phyloP scores from a whole-genome alignment of 2,329 filamentous ascomycete genomes.

The Ciborinia camelliae region DNA sequence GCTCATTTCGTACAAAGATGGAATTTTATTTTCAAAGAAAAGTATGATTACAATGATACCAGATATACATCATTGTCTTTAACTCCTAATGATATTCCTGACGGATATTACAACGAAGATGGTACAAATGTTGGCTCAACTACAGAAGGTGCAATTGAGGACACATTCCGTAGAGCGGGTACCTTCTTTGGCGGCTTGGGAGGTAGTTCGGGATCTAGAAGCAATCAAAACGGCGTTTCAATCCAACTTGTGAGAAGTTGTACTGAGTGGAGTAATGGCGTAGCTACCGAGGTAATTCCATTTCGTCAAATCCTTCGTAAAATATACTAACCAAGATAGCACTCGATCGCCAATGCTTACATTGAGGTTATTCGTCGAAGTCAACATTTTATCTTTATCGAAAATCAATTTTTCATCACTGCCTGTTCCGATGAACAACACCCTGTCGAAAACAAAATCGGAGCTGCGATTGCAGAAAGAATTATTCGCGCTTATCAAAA shows the following conservation, averaged over 20 bases:
- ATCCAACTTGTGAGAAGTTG: slow-evolving; percentile 44
- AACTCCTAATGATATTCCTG: slow-evolving; percentile 23
- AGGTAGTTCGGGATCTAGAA: slow-evolving; percentile 34
- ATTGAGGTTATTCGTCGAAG: slow-evolving; percentile 66
- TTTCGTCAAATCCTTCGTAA: background rate
- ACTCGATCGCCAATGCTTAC: slow-evolving; percentile 86
- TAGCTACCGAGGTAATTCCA: slow-evolving; percentile 48
- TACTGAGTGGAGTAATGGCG: slow-evolving; percentile 58
- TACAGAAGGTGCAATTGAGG: slow-evolving; percentile 14
- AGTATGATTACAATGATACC: slow-evolving; percentile 59
- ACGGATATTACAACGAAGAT: slow-evolving; percentile 31
- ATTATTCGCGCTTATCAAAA: slow-evolving; percentile 67
- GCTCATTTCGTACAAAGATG: slow-evolving; percentile 82
- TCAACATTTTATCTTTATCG: slow-evolving; percentile 73
- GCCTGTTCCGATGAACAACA: slow-evolving; percentile 67
- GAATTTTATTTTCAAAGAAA: slow-evolving; percentile 86
- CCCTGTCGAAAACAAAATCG: slow-evolving; percentile 74
- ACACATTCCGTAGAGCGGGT: slow-evolving; percentile 11
- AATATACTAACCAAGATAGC: slow-evolving; percentile 38
- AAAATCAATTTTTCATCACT: slow-evolving; percentile 86
- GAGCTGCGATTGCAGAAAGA: slow-evolving; percentile 73
- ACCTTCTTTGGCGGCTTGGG: background rate
- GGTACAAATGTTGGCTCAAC: slow-evolving; percentile 24
- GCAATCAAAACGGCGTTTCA: slow-evolving; percentile 47
- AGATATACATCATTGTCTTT: slow-evolving; percentile 40